Conservation (phyloP, 2,329 filamentous ascomycete genomes). For the Sporothrix variecibatus region DNA sequence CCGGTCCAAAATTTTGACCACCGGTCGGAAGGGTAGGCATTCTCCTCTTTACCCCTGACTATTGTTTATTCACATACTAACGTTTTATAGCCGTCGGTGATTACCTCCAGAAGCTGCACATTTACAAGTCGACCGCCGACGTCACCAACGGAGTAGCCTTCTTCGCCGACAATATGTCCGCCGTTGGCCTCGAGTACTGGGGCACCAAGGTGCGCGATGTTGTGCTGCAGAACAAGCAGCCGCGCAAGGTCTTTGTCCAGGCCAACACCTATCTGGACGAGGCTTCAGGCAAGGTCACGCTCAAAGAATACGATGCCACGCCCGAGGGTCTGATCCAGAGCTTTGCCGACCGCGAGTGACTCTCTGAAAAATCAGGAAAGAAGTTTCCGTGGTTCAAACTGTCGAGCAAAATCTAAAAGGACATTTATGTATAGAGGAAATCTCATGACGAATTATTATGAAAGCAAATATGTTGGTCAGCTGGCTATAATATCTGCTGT, state of each 20-base stretch:
- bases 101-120: constrained; percentile 87
- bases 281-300: constrained; percentile 66
- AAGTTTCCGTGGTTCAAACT: neutral
- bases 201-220: constrained; percentile 75
- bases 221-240: constrained; percentile 75
- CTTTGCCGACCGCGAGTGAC: constrained; percentile 63
- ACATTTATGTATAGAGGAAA: neutral
- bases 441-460: neutral
- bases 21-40: constrained; percentile 66
- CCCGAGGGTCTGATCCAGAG: constrained; percentile 81
- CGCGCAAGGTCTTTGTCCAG: constrained; percentile 91
- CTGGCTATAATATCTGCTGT: neutral
- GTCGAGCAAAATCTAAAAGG: neutral
- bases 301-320: constrained; percentile 85
- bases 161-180: constrained; percentile 76
- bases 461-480: neutral
- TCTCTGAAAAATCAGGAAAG: neutral
- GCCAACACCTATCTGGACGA: constrained; percentile 79
- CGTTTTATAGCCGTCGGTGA: constrained; percentile 66
- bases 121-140: constrained; percentile 91
- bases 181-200: constrained; percentile 80
- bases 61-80: neutral
- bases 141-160: constrained; percentile 73
- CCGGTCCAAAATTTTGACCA: constrained; percentile 79
- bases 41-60: neutral